Evolutionary conservation across 768 basidiomycete species (phyloP).

Genomic region (Cyclocybe aegerita): DNA sequence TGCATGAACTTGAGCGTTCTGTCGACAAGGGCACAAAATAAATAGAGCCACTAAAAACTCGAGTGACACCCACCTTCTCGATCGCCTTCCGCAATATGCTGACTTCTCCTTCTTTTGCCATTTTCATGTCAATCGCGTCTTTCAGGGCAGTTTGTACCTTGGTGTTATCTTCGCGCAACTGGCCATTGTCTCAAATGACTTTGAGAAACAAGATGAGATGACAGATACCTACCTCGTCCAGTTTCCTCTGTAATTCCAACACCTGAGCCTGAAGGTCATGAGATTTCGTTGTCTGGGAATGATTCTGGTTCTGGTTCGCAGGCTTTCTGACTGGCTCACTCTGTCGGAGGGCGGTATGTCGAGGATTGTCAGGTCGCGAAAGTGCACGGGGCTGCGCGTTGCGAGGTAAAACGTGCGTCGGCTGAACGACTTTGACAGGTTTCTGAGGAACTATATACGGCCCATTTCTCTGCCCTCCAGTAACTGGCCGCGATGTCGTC

Average conservation of each 20-base stretch:
- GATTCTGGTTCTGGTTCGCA: too few relatives aligned
- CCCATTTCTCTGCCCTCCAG: neutral
- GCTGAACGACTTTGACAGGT: neutral
- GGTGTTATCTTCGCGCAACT: constrained; percentile 54
- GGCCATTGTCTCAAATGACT: constrained; percentile 15
- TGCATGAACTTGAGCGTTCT: constrained; percentile 62
- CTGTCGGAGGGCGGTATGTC: too few relatives aligned
- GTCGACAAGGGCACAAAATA: constrained; percentile 5
- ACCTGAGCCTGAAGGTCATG: constrained; percentile 21
- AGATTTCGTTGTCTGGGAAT: too few relatives aligned
- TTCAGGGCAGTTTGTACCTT: constrained; percentile 44
- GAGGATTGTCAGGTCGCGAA: too few relatives aligned
- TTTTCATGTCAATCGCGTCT: constrained; percentile 48
- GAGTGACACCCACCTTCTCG: constrained; percentile 50
- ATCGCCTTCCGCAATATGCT: constrained; percentile 62
- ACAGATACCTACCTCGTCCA: constrained; percentile 45
- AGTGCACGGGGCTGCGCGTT: too few relatives aligned
- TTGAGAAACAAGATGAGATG: neutral
- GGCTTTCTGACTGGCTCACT: too few relatives aligned
- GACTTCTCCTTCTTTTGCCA: constrained; percentile 71
- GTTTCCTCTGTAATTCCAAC: constrained; percentile 28
- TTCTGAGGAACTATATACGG: neutral
- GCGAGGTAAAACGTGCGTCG: neutral
- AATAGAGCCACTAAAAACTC: neutral
- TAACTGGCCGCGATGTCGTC: neutral